These are phyloP conservation scores for Phycomyces nitens DNA, from an alignment of 192 early-diverging fungal genomes.

Conservation along the genomic window DNA sequence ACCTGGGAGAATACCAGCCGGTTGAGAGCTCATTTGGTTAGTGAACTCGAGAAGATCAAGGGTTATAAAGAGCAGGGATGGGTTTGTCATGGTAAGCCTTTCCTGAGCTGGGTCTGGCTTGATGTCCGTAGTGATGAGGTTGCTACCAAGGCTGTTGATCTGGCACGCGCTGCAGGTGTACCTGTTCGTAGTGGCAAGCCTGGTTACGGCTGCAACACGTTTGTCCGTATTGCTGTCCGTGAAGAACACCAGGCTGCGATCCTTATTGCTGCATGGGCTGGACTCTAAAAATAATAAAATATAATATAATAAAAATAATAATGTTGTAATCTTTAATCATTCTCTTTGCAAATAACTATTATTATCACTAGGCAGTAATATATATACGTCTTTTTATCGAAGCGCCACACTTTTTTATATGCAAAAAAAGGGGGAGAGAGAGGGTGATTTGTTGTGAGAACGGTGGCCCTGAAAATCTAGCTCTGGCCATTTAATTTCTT, in stretches of 20 bases:
- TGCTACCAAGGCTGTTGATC: conserved; percentile 59
- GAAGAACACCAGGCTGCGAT: conserved; percentile 64
- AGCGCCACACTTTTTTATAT: too few species aligned
- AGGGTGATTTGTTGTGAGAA: too few species aligned
- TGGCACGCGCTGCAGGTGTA: conserved; percentile 74
- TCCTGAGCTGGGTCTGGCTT: conserved; percentile 88
- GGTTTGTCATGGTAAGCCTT: conserved; percentile 68
- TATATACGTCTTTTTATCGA: too few species aligned
- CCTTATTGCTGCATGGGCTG: conserved; percentile 68
- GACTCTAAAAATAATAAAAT: conserved; percentile 21
- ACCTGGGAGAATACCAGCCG: conserved; percentile 75
- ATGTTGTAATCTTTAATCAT: too few species aligned
- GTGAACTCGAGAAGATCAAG: conserved; percentile 32
- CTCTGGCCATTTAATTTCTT: too few species aligned
- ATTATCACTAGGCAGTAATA: too few species aligned
- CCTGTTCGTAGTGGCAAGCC: conserved; percentile 77
- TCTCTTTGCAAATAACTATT: too few species aligned
- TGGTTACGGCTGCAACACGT: conserved; percentile 72
- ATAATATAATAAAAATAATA: neutral
- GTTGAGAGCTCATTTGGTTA: conserved; percentile 60
- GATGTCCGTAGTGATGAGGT: conserved; percentile 58
- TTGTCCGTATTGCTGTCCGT: conserved; percentile 78
- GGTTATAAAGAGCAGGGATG: conserved; percentile 37
- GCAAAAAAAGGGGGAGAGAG: too few species aligned
- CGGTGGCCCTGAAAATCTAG: too few species aligned